Evolutionary conservation across 768 basidiomycete genomes (phyloP).

Genomic region (Russula abietina): DNA sequence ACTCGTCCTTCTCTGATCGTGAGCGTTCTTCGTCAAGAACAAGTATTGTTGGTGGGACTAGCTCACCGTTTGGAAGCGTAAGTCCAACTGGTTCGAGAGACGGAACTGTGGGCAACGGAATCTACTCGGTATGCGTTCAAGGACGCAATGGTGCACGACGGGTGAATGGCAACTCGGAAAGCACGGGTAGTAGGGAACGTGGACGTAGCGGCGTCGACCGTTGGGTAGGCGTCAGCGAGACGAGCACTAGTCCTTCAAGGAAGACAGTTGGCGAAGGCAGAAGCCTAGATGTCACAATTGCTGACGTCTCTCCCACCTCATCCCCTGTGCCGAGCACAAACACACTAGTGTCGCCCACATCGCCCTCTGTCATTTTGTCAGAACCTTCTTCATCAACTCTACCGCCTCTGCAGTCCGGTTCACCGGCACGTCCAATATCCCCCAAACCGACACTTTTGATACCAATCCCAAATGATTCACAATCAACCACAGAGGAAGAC

Average conservation of each 20-base stretch:
- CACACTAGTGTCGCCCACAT: not conserved
- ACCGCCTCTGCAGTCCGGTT: not conserved
- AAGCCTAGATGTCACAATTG: not conserved
- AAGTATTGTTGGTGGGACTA: conserved; percentile 28
- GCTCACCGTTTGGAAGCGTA: conserved; percentile 34
- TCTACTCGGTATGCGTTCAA: conserved; percentile 15
- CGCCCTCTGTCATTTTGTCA: not conserved
- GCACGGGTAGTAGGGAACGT: conserved; percentile 16
- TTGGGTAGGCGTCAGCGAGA: conserved; percentile 19
- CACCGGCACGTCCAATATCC: not conserved
- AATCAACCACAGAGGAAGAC: conserved; percentile 6
- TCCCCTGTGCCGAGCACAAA: not conserved
- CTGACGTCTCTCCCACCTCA: not conserved
- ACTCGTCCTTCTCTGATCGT: conserved; percentile 48
- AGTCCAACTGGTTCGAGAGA: conserved; percentile 33
- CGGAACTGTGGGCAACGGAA: conserved; percentile 24
- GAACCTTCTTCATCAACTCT: not conserved
- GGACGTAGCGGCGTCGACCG: conserved; percentile 20
- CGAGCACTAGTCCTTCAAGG: conserved; percentile 18
- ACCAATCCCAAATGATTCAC: not conserved
- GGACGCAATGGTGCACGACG: conserved; percentile 21
- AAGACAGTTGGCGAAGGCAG: not conserved
- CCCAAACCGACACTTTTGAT: conserved; percentile 1
- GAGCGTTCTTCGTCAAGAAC: conserved; percentile 38
- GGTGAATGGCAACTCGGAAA: conserved; percentile 9